phyloP scores from a whole-genome alignment of 345 rosid species.

The Aquilaria sinensis region DNA sequence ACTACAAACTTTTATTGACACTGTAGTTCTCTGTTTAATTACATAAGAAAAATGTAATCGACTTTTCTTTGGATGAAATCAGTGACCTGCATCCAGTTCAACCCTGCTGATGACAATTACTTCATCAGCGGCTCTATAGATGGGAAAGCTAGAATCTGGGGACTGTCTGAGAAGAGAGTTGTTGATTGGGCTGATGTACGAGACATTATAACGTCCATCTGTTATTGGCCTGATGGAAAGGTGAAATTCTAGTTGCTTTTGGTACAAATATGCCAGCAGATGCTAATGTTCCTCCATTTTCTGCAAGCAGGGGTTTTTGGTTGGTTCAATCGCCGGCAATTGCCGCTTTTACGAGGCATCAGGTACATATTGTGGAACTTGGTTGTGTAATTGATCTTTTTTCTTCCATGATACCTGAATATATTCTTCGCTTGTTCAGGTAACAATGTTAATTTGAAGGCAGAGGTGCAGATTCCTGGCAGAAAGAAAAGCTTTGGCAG shows the following conservation, averaged over 20 bases:
- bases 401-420: not conserved
- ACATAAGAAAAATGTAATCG: too few relatives aligned
- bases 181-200: too few relatives aligned
- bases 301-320: conserved; percentile 55
- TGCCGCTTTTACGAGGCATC: conserved; percentile 66
- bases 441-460: conserved; percentile 39
- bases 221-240: too few relatives aligned
- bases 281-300: conserved; percentile 15
- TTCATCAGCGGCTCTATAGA: too few relatives aligned
- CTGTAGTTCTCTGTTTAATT: not conserved
- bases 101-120: too few relatives aligned
- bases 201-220: too few relatives aligned
- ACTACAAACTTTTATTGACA: not conserved
- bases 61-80: too few relatives aligned
- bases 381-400: not conserved
- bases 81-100: too few relatives aligned
- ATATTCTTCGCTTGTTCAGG: conserved; percentile 23
- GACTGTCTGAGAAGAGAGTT: too few relatives aligned
- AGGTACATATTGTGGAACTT: conserved; percentile 20
- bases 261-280: not conserved
- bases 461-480: conserved; percentile 37
- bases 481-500: conserved; percentile 39
- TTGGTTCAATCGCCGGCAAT: conserved; percentile 60
- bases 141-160: too few relatives aligned
- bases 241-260: too few relatives aligned